These are phyloP conservation scores for Uromyces viciae-fabae DNA, from an alignment of 1,284 basidiomycete genomes.

Conservation along the genomic window DNA sequence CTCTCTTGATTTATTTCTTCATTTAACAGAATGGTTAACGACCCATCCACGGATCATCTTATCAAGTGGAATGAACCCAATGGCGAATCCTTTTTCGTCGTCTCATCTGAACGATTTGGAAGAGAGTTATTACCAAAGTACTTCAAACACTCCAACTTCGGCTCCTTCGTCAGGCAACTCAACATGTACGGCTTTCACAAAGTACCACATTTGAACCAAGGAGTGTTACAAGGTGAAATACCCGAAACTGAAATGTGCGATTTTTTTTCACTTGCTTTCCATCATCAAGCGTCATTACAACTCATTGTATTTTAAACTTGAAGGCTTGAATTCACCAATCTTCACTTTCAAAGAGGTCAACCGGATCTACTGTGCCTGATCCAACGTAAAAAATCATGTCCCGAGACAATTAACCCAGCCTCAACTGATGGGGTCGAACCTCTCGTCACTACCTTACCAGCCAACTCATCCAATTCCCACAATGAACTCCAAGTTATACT, in stretches of 20 bases:
- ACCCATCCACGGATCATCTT: conserved; percentile 72
- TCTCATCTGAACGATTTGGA: conserved; percentile 87
- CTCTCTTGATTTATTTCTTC: conserved; percentile 27
- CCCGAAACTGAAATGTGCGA: conserved; percentile 77
- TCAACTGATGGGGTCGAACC: not conserved
- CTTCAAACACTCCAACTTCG: conserved; percentile 96
- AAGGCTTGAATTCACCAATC: conserved; percentile 70
- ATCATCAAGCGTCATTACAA: not conserved
- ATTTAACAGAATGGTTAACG: conserved; percentile 78
- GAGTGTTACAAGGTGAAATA: conserved; percentile 67
- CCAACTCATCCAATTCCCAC: not conserved
- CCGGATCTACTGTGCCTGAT: conserved; percentile 87
- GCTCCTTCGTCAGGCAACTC: conserved; percentile 88
- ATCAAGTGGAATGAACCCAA: conserved; percentile 78
- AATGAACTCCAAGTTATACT: conserved; percentile 70
- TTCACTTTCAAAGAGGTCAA: conserved; percentile 81
- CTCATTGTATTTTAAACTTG: not conserved
- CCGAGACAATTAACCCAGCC: conserved; percentile 17
- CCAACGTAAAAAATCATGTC: conserved; percentile 62
- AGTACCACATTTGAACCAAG: conserved; percentile 80
- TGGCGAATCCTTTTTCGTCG: conserved; percentile 86
- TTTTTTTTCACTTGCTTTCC: not conserved
- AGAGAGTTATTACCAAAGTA: conserved; percentile 83
- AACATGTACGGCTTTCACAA: conserved; percentile 67
- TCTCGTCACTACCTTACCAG: conserved; percentile 3